phyloP scores from a whole-genome alignment of 2,329 filamentous ascomycete genomes.

The Fusarium sp. region DNA sequence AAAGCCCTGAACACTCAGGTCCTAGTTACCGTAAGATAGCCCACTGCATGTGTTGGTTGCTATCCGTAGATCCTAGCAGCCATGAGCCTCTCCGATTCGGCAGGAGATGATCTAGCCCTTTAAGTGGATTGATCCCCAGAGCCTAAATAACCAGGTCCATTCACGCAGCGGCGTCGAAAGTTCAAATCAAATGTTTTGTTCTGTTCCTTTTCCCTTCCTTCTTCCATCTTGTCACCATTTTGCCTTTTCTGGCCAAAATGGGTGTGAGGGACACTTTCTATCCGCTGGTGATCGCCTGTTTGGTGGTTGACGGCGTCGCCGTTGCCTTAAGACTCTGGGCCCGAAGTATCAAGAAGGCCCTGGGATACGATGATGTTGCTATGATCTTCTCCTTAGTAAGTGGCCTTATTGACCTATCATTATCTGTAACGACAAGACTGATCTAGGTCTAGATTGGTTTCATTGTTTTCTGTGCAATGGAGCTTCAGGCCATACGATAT shows the following conservation, averaged over 20 bases:
- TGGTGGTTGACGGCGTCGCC: slow-evolving; percentile 1
- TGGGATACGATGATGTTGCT: not conserved
- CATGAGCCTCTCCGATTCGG: not conserved
- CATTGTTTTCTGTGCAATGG: not conserved
- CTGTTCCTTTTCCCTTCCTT: not conserved
- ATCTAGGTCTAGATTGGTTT: not conserved
- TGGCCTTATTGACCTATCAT: not conserved
- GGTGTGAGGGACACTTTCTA: not conserved
- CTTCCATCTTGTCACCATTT: not conserved
- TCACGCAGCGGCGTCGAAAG: not conserved
- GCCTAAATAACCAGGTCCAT: not conserved
- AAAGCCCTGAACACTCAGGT: not conserved
- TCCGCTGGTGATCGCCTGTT: not conserved
- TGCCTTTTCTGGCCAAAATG: not conserved
- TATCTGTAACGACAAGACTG: not conserved
- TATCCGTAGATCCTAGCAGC: not conserved
- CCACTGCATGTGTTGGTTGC: not conserved
- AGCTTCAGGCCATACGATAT: slow-evolving; percentile 5
- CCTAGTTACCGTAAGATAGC: not conserved
- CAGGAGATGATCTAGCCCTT: not conserved
- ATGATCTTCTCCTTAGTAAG: not conserved
- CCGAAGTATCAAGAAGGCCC: not conserved
- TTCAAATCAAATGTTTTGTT: not conserved
- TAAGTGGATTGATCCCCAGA: not conserved
- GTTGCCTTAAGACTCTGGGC: slow-evolving; percentile 1